Evolutionary conservation across 139 green algal genomes (phyloP), one percentile per base, ranked within the genome.

Genomic region (Chlorella sp.): DNA sequence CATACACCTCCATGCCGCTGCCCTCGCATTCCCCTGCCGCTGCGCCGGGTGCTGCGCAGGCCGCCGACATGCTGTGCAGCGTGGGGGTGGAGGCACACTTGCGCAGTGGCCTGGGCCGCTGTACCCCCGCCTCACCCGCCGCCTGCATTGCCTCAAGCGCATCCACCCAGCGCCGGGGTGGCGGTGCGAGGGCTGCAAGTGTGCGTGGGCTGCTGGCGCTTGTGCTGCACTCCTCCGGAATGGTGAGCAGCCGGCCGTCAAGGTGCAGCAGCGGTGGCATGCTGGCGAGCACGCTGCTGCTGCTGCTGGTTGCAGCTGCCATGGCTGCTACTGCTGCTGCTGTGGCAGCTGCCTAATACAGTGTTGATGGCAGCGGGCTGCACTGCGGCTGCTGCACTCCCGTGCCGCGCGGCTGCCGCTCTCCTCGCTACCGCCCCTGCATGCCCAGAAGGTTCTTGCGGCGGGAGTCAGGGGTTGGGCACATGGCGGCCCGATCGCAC

Each of bases 1-100:
- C 94, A 39, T 94, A 96, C 40, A 96, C 94, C 82, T 96, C 91
- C 86, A 96, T 80, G 32, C 82, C 89, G 19, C 61, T 15, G 4
- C 5, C 37, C 26, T 79, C 82, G 24, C 37, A 24, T 42, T 18
- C 14, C 4, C 32, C 75, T 48, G 76, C 73, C 32, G 73, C 73
- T n/a, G 48, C 5, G 48, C 48, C 48, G 48, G 48, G 48, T 57
- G 73, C 28, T 36, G 73, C 57, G 57, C 81, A 75, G 48, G 81
- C 53, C 9, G 81, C 34, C 12, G 32, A 30, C 53, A 91, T 76
- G 69, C 71, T 81, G 69, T 83, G 81, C 78, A 91, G 69, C 61
- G 60, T 80, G 36, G 88, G 88, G 14, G 61, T 87, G 69, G 88
- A 91, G 2, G 73, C 81, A 53, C 76, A 91, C 57, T 86, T 86